phyloP scores from a whole-genome alignment of 176 grass and related monocot species.

The Musa troglodytarum region DNA sequence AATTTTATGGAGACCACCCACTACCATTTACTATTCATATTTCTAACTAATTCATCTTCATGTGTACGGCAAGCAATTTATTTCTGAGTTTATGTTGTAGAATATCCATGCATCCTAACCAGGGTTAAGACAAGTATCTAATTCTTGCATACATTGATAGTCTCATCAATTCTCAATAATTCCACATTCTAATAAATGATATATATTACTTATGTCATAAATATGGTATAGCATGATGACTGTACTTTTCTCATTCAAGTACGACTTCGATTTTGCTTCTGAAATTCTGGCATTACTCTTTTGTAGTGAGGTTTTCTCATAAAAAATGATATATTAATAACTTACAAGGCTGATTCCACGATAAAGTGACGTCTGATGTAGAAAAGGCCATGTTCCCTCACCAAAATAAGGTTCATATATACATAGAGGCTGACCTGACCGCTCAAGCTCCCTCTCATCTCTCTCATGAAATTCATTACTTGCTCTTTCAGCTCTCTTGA shows the following conservation, averaged over 20 bases:
- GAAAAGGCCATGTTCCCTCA: conserved; percentile 86
- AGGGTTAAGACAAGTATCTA: too few relatives aligned
- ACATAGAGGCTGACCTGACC: conserved; percentile 89
- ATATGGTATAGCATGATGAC: background rate
- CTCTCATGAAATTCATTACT: conserved; percentile 93
- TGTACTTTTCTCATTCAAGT: background rate
- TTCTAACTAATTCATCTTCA: background rate
- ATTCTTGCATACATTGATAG: too few relatives aligned
- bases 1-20: background rate
- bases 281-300: background rate
- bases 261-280: background rate
- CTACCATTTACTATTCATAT: background rate
- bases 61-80: too few relatives aligned
- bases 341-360: conserved; percentile 95
- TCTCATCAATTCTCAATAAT: too few relatives aligned
- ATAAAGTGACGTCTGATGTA: conserved; percentile 81
- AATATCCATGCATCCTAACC: too few relatives aligned
- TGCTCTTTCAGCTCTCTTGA: conserved; percentile 70
- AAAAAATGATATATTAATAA: conserved; percentile 14
- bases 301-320: background rate
- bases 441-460: conserved; percentile 87
- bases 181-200: too few relatives aligned
- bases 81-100: too few relatives aligned
- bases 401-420: conserved; percentile 99
- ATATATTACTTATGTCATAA: background rate